Conservation (phyloP, 2,329 filamentous ascomycete species). For the Fusarium sp. region DNA sequence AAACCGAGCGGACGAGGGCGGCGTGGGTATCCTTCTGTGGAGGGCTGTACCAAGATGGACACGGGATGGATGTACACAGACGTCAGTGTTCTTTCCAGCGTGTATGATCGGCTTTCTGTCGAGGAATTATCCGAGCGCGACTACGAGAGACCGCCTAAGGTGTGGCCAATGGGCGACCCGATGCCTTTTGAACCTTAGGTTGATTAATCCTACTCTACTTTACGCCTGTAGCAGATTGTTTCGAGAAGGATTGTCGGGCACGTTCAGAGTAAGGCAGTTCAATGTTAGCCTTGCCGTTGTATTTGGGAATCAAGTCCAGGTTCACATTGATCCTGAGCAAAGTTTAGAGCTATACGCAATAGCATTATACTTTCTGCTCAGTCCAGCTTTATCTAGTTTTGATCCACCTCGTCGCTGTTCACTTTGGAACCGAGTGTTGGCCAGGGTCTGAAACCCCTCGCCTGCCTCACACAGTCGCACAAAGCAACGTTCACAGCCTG, state of each 20-base stretch:
- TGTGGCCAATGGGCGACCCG: not conserved
- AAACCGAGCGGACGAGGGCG: not conserved
- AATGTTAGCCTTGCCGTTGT: too few species aligned
- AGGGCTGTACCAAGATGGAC: not conserved
- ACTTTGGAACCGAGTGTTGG: not conserved
- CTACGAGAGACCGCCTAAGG: not conserved
- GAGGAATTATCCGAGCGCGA: not conserved
- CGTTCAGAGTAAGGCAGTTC: too few species aligned
- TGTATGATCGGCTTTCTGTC: conserved; percentile 2
- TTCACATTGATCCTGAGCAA: too few species aligned
- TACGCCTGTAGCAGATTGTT: not conserved
- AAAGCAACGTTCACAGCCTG: not conserved
- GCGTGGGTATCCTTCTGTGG: not conserved
- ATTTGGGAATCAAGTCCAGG: too few species aligned
- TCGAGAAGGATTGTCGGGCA: not conserved
- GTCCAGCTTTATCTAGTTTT: too few species aligned
- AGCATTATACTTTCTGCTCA: too few species aligned
- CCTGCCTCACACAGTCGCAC: not conserved
- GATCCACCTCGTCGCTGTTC: too few species aligned
- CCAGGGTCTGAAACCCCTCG: not conserved
- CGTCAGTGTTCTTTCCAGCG: not conserved
- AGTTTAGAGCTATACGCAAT: too few species aligned
- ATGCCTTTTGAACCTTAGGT: not conserved
- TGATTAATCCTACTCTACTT: not conserved
- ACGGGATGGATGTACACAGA: conserved; percentile 17